phyloP scores from a whole-genome alignment of 2,329 filamentous ascomycete genomes.

The Coniochaeta sp. region DNA sequence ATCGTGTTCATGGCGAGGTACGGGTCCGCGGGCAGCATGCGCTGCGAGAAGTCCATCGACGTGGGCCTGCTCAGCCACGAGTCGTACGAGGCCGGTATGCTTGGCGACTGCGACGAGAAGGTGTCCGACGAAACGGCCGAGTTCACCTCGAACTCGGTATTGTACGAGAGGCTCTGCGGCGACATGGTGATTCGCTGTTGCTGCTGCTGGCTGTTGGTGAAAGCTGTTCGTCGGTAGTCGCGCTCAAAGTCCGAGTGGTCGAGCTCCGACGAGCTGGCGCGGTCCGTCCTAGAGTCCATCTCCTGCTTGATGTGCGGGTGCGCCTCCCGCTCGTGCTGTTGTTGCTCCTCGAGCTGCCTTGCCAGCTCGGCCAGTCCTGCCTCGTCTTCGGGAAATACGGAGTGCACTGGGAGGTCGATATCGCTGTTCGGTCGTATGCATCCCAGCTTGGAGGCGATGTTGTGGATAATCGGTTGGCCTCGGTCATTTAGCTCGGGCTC shows the following conservation, averaged over 20 bases:
- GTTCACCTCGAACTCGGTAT: slow-evolving; percentile 32
- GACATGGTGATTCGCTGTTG: slow-evolving; percentile 49
- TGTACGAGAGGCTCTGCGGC: slow-evolving; percentile 44
- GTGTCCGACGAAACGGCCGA: slow-evolving; percentile 15
- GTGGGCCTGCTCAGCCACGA: slow-evolving; percentile 27
- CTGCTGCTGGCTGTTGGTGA: slow-evolving; percentile 25
- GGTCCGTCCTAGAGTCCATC: slow-evolving; percentile 26
- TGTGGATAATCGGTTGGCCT: slow-evolving; percentile 57
- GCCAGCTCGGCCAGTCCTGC: slow-evolving; percentile 50
- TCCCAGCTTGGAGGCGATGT: slow-evolving; percentile 57
- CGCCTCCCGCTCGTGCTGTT: slow-evolving; percentile 33
- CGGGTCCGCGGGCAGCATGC: slow-evolving; percentile 32
- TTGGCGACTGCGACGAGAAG: slow-evolving; percentile 25
- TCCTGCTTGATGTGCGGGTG: slow-evolving; percentile 21
- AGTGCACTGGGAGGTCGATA: slow-evolving; percentile 49
- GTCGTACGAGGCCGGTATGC: slow-evolving; percentile 19
- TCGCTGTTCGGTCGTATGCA: slow-evolving; percentile 58
- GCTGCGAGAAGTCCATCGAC: slow-evolving; percentile 29
- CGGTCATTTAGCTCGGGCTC: slow-evolving; percentile 58
- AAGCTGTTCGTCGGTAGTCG: slow-evolving; percentile 44
- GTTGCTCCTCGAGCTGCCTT: slow-evolving; percentile 43
- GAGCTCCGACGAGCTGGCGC: slow-evolving; percentile 47
- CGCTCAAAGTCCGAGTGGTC: slow-evolving; percentile 49
- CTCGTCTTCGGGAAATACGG: slow-evolving; percentile 56
- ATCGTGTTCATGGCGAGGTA: slow-evolving; percentile 34